These are phyloP conservation scores for Phallus indusiatus DNA, from an alignment of 768 basidiomycete genomes.

Conservation along the genomic window DNA sequence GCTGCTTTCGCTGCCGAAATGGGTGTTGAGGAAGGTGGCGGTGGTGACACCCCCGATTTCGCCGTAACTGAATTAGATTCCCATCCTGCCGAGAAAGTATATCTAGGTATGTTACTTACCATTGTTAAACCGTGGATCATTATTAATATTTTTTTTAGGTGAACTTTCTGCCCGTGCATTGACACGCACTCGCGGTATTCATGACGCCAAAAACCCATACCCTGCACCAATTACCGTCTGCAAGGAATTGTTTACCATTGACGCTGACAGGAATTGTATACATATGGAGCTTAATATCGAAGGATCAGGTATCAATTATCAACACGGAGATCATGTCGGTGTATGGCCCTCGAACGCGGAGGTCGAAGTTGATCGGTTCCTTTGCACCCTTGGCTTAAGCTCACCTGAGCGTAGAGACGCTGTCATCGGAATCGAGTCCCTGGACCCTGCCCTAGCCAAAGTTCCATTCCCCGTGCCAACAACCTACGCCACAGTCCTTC, in stretches of 20 bases:
- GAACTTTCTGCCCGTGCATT: constrained; percentile 94
- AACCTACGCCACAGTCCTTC: constrained; percentile 85
- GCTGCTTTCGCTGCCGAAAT: constrained; percentile 72
- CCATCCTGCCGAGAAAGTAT: constrained; percentile 81
- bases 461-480: constrained; percentile 98
- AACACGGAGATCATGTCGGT: constrained; percentile 96
- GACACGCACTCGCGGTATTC: constrained; percentile 88
- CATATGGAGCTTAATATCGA: constrained; percentile 91
- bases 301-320: constrained; percentile 95
- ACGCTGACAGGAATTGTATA: constrained; percentile 79
- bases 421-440: constrained; percentile 88
- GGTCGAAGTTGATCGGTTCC: constrained; percentile 79
- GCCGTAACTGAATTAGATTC: constrained; percentile 73
- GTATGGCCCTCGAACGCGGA: constrained; percentile 97
- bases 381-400: constrained; percentile 76
- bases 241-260: constrained; percentile 75
- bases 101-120: constrained; percentile 53
- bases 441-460: constrained; percentile 95
- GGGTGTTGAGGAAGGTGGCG: constrained; percentile 92
- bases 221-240: constrained; percentile 70
- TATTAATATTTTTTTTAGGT: constrained; percentile 33
- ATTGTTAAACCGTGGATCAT: neutral
- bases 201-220: constrained; percentile 97
- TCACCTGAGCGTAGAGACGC: constrained; percentile 56
- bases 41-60: constrained; percentile 92